Conservation (phyloP, 257 asterid genomes). For the Solanum boliviense region DNA sequence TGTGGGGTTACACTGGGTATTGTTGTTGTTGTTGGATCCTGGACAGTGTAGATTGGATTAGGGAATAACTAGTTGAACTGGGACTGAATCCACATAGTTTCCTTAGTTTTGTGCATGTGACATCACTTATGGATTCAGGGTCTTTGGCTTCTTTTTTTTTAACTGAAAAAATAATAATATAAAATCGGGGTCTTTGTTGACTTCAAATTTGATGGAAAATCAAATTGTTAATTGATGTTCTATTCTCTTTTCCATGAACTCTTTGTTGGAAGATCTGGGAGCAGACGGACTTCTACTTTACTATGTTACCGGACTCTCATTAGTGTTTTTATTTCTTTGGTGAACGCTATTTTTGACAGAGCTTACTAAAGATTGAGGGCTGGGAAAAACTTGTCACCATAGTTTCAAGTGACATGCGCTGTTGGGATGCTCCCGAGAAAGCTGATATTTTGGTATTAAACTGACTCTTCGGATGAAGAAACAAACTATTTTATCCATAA, state of each 20-base stretch:
- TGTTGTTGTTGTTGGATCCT: neutral
- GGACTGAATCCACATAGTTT: neutral
- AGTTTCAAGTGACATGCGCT: slow-evolving; percentile 88
- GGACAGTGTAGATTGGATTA: neutral
- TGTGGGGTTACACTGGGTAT: neutral
- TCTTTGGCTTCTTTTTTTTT: neutral
- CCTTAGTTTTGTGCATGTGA: neutral
- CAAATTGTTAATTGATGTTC: neutral
- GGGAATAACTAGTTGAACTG: neutral
- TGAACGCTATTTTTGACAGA: slow-evolving; percentile 31
- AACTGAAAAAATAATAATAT: neutral
- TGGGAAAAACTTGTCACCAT: slow-evolving; percentile 82
- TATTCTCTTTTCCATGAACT: neutral
- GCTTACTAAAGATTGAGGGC: slow-evolving; percentile 90
- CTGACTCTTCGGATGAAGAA: neutral
- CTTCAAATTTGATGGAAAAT: neutral
- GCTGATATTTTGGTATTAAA: slow-evolving; percentile 86
- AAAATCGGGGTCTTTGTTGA: neutral
- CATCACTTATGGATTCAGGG: neutral
- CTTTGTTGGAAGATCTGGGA: neutral
- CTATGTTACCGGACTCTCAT: neutral
- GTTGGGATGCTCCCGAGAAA: slow-evolving; percentile 91
- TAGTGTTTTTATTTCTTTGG: neutral
- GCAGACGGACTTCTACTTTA: neutral
- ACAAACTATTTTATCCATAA: neutral